Evolutionary conservation across 495 filamentous ascomycete genomes (phyloP).

Genomic region (Neurospora terricola): DNA sequence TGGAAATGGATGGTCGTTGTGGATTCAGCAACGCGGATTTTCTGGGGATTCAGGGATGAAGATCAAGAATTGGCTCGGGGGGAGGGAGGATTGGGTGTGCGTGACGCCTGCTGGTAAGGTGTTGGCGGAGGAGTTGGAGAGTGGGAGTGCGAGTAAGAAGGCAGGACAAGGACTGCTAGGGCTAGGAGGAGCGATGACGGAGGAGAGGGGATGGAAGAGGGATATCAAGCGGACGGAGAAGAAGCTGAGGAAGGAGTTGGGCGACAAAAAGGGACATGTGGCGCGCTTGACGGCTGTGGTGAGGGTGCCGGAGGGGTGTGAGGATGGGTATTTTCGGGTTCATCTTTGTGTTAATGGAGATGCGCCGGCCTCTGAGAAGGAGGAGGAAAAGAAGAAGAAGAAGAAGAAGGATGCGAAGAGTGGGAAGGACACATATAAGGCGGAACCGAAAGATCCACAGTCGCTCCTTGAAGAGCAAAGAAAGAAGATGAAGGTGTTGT

Average conservation of each 20-base stretch:
- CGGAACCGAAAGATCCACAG: neutral
- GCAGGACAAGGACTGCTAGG: neutral
- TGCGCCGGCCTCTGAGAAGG: slow-evolving; percentile 14
- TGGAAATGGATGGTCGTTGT: slow-evolving; percentile 38
- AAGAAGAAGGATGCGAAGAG: neutral
- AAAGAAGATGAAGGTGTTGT: slow-evolving; percentile 42
- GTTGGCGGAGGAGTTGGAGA: slow-evolving; percentile 31
- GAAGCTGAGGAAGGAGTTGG: slow-evolving; percentile 33
- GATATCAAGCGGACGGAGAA: slow-evolving; percentile 52
- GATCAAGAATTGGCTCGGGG: slow-evolving; percentile 47
- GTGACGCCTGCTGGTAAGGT: slow-evolving; percentile 49
- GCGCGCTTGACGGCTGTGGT: slow-evolving; percentile 52
- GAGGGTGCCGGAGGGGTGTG: slow-evolving; percentile 49
- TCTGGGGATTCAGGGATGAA: slow-evolving; percentile 60
- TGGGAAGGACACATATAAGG: neutral
- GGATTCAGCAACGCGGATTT: slow-evolving; percentile 58
- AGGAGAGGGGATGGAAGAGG: slow-evolving; percentile 54
- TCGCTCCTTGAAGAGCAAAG: neutral
- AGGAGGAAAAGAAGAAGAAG: neutral
- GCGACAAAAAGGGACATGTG: slow-evolving; percentile 34
- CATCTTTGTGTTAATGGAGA: slow-evolving; percentile 44
- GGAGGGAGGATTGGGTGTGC: slow-evolving; percentile 50
- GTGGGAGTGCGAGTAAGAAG: slow-evolving; percentile 19
- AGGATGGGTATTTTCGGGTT: slow-evolving; percentile 58
- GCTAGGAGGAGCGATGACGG: neutral